phyloP scores from a whole-genome alignment of 257 asterid genomes.

The Solanum neorickii region DNA sequence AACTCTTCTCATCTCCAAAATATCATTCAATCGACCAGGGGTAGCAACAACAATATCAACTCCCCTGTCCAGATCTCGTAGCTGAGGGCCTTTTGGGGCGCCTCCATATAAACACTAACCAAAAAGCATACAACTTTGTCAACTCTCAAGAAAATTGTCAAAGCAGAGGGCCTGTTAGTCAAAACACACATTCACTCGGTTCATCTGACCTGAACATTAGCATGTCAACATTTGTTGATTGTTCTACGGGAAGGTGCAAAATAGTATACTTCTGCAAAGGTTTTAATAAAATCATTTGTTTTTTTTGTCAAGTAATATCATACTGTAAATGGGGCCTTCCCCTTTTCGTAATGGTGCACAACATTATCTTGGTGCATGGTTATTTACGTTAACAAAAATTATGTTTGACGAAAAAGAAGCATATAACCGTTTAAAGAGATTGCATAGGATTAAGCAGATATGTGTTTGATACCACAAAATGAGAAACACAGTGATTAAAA shows the following conservation, averaged over 20 bases:
- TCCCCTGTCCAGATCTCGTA: slow-evolving; percentile 79
- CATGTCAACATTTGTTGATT: background rate
- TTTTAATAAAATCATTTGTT: background rate
- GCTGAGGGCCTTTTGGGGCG: slow-evolving; percentile 93
- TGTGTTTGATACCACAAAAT: background rate
- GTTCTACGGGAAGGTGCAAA: background rate
- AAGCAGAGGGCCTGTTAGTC: background rate
- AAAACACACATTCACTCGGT: background rate
- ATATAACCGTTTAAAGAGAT: background rate
- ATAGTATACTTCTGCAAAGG: background rate
- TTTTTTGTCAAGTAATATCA: background rate
- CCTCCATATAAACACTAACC: slow-evolving; percentile 91
- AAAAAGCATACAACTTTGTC: background rate
- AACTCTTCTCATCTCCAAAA: slow-evolving; percentile 84
- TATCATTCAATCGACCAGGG: slow-evolving; percentile 95
- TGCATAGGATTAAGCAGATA: background rate
- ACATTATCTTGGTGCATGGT: background rate
- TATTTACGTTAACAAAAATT: background rate
- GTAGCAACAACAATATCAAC: slow-evolving; percentile 95
- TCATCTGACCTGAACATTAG: background rate
- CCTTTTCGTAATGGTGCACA: background rate
- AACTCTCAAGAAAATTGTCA: background rate
- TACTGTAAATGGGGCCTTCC: background rate
- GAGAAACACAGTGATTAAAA: background rate
- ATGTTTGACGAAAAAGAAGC: background rate